phyloP scores from a whole-genome alignment of 139 green algal species.

The Auxenochlorella protothecoides region DNA sequence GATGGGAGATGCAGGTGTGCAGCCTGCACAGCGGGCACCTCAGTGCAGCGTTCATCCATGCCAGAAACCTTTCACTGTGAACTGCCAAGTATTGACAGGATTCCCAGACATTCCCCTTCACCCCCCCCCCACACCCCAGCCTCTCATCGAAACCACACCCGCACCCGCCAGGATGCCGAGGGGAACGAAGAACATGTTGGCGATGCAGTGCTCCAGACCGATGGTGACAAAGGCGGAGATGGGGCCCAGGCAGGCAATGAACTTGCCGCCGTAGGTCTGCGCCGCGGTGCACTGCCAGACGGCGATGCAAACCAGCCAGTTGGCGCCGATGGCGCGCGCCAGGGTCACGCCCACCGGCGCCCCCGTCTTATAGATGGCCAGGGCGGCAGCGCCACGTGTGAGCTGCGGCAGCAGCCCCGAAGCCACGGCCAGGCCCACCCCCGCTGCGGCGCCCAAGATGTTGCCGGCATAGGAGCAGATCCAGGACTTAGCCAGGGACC shows the following conservation, averaged over 20 bases:
- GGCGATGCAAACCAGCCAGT: constrained; percentile 87
- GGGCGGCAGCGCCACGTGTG: constrained; percentile 17
- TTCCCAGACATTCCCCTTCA: not conserved
- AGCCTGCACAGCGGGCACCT: not conserved
- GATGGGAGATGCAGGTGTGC: not conserved
- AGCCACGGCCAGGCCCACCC: constrained; percentile 45
- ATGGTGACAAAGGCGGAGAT: constrained; percentile 77
- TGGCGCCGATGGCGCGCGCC: constrained; percentile 60
- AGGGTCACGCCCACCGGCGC: constrained; percentile 45
- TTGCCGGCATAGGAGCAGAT: constrained; percentile 68
- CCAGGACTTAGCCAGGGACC: constrained; percentile 53
- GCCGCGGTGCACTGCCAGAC: constrained; percentile 64
- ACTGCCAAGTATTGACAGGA: too few relatives aligned
- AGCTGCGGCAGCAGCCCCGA: constrained; percentile 49
- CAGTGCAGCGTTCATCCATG: too few relatives aligned
- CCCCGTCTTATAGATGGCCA: constrained; percentile 37
- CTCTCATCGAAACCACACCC: constrained; percentile 12
- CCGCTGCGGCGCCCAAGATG: constrained; percentile 58
- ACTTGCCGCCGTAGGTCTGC: constrained; percentile 63
- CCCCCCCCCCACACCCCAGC: too few relatives aligned
- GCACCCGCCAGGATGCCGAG: constrained; percentile 34
- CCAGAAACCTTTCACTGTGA: too few relatives aligned
- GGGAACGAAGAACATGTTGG: constrained; percentile 71
- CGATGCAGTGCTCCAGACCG: constrained; percentile 72
- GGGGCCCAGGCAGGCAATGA: constrained; percentile 57